Conservation (phyloP, 768 basidiomycete genomes). For the Hypholoma sublateritium region DNA sequence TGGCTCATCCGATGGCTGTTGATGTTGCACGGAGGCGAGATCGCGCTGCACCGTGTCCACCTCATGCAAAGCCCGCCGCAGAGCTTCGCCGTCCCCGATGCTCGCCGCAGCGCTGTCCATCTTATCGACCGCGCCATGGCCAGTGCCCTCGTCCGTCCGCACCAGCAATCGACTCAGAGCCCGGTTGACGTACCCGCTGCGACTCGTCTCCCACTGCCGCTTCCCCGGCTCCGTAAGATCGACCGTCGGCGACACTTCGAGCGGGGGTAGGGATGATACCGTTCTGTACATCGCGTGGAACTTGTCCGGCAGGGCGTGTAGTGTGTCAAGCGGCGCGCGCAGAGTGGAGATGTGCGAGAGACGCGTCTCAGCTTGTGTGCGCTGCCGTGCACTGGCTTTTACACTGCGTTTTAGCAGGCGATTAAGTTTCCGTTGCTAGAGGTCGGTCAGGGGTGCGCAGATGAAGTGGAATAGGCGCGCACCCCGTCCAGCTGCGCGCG, state of each 20-base stretch:
- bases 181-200: conserved; percentile 78
- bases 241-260: conserved; percentile 36
- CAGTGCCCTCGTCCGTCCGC: conserved; percentile 19
- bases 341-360: conserved; percentile 41
- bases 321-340: conserved; percentile 32
- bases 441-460: neutral
- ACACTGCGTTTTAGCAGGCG: conserved; percentile 55
- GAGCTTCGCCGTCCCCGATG: conserved; percentile 29
- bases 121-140: conserved; percentile 17
- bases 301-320: conserved; percentile 39
- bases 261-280: conserved; percentile 49
- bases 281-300: conserved; percentile 44
- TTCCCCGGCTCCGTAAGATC: conserved; percentile 59
- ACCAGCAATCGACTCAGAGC: conserved; percentile 55
- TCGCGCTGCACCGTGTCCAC: too few relatives aligned
- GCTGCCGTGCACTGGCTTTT: conserved; percentile 43
- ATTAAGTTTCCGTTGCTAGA: conserved; percentile 67
- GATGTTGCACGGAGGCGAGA: too few relatives aligned
- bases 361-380: conserved; percentile 44
- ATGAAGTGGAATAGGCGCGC: conserved; percentile 24
- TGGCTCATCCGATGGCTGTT: too few relatives aligned
- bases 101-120: conserved; percentile 18
- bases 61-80: neutral
- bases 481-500: conserved; percentile 70
- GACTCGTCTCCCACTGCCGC: conserved; percentile 75